These are phyloP conservation scores for Colletotrichum sp. DNA, from an alignment of 2,329 filamentous ascomycete species.

Conservation along the genomic window DNA sequence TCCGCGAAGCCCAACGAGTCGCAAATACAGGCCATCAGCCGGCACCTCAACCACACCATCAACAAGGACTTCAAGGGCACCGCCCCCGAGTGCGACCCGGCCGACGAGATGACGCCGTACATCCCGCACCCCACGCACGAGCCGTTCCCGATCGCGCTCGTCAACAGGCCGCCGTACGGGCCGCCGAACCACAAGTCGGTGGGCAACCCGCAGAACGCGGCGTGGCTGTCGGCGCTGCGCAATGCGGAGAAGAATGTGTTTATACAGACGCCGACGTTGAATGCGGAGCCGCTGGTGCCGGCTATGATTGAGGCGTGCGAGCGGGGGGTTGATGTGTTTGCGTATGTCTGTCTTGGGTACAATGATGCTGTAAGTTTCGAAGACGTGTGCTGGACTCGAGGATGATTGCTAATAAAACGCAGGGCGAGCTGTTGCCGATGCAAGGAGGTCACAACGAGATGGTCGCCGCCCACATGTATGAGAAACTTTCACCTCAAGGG, in stretches of 20 bases:
- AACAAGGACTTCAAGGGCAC: neutral
- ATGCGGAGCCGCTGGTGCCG: constrained; percentile 70
- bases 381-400: rapidly evolving
- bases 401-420: neutral
- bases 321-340: constrained; percentile 70
- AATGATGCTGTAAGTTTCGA: constrained; percentile 64
- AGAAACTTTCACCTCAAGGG: constrained; percentile 48
- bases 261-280: constrained; percentile 80
- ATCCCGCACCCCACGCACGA: constrained; percentile 57
- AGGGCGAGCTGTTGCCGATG: constrained; percentile 76
- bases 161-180: constrained; percentile 72
- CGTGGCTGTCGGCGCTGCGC: constrained; percentile 72
- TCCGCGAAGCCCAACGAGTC: constrained; percentile 55
- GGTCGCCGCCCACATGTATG: constrained; percentile 65
- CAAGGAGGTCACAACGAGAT: constrained; percentile 81
- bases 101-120: constrained; percentile 70
- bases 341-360: constrained; percentile 79
- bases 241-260: constrained; percentile 71
- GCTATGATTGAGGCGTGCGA: constrained; percentile 69
- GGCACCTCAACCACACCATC: constrained; percentile 63
- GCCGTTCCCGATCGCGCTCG: constrained; percentile 73
- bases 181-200: constrained; percentile 64
- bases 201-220: constrained; percentile 75
- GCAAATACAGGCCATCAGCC: constrained; percentile 62
- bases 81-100: neutral